Evolutionary conservation across 371 early-diverging fungal species (phyloP), one percentile per base, ranked within the genome.

Genomic region (Haplosporangium sp.): DNA sequence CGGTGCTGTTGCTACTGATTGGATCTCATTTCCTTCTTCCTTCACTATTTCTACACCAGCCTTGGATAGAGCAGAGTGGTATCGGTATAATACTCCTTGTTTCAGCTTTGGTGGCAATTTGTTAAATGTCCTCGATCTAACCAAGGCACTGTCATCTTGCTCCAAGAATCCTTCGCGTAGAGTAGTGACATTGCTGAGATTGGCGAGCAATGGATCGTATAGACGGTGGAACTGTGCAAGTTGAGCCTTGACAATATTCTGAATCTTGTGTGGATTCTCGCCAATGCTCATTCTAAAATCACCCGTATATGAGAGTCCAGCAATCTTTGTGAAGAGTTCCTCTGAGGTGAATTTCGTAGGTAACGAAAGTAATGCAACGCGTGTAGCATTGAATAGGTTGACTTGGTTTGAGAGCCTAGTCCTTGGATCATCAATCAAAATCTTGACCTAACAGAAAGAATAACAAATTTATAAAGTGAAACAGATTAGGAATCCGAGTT

Each of bases 241-340:
- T 73, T 98, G 98, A 3, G 88, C 90, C 27, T 85, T 84, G 39
- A 99, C 98, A 74, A 98, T 97, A 81, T 99, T 98, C 71, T 89
- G 82, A 27, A 99, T 91, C 84, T 99, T 99, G 77, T 94, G 88
- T 3, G 98, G 98, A 81, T 97, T 96, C 84, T 99, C 99, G 27
- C 96, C 98, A 50, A 96, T 74, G 57, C 85, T 81, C 95, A 95
- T 96, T 58, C 99, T 91, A 83, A 97, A 94, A 76, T 99, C 99
- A 44, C 98, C 98, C 67, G 65, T 69, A 84, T 96, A 99, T 15
- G 97, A 97, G 27, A 99, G 84, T 47, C 92, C 89, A 1, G 95
- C 95, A 69, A 99, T 95, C n/a, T 90, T 86, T 15, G 85, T 79
- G 84, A 92, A 98, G 17, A 99, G 85, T 61, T 97, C 94, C 58